Evolutionary conservation across 1,139 yeast genomes (phyloP), one percentile per base, ranked within the genome.

Genomic region (Sugiyamaella paludigena): DNA sequence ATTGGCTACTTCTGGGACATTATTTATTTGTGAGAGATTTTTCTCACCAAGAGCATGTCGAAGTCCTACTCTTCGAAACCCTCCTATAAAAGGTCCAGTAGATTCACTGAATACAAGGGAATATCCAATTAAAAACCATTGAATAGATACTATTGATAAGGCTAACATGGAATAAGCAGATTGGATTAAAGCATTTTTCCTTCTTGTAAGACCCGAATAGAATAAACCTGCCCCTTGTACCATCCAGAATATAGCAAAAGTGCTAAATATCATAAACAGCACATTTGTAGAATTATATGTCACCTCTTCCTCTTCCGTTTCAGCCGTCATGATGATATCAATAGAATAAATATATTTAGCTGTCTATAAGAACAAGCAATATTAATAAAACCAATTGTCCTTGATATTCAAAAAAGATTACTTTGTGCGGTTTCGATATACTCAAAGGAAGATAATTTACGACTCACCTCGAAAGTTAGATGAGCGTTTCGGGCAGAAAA

Each of bases 151-250:
- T 10, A 78, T 60, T 0, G 80, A 73, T 1, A 68, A 52, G 9
- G 77, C 60, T 12, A 79, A 49, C 7, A 77, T 51, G 1, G 83
- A 81, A 35, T 78, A 63, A 1, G 81, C 72, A 26, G 79, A 66
- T 72, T 80, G 81, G 13, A 80, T 72, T 39, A 81, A 67, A 1
- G 84, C 73, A 1, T 84, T 75, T 50, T 80, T 67, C 51, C 83
- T 66, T 52, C 79, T 80, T 4, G 82, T 78, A 43, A 81, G 64
- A 0, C 86, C 86, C 0, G 83, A 75, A 59, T 81, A 80, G 57
- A 80, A 80, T 40, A 79, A 63, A 0, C 78, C 72, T 8, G 77
- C 70, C 13, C 54, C 51, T 31, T 52, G 49, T 10, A 56, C 57
- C 55, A 56, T 56, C 56, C 56, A 56, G 40, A 56, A 55, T 30